These are phyloP conservation scores for Ganoderma boninense DNA, from an alignment of 1,284 basidiomycete species.

Conservation along the genomic window DNA sequence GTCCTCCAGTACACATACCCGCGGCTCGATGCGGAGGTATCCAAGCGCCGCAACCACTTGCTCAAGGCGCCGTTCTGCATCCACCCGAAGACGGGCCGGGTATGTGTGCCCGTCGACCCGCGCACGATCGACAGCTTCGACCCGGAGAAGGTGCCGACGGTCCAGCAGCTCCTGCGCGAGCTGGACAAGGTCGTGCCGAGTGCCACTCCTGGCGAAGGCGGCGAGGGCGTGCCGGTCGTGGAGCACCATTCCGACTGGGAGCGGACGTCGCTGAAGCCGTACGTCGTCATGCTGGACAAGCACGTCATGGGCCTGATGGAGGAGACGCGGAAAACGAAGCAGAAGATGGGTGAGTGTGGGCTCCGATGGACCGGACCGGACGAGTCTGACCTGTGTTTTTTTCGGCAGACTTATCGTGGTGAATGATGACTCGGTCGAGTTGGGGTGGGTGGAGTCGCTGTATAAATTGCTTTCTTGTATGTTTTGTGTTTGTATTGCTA, in stretches of 20 bases:
- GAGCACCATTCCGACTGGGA: slow-evolving; percentile 62
- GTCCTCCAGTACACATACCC: slow-evolving; percentile 93
- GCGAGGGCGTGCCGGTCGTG: slow-evolving; percentile 25
- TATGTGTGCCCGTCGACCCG: slow-evolving; percentile 95
- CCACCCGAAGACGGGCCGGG: slow-evolving; percentile 94
- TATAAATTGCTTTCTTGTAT: background rate
- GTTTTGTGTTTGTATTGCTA: slow-evolving; percentile 11
- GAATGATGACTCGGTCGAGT: background rate
- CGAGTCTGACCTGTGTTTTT: background rate
- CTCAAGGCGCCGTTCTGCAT: slow-evolving; percentile 98
- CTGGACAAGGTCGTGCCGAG: slow-evolving; percentile 58
- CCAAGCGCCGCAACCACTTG: slow-evolving; percentile 97
- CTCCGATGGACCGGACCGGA: background rate
- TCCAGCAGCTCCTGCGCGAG: slow-evolving; percentile 84
- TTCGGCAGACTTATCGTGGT: slow-evolving; percentile 25
- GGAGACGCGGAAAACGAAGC: slow-evolving; percentile 61
- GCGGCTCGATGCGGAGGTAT: slow-evolving; percentile 90
- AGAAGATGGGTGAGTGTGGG: slow-evolving; percentile 49
- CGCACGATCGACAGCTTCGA: slow-evolving; percentile 84
- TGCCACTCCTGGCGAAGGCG: slow-evolving; percentile 13
- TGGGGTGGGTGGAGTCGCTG: background rate
- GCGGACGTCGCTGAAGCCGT: slow-evolving; percentile 83
- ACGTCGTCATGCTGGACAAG: slow-evolving; percentile 89
- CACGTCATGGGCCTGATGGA: slow-evolving; percentile 72
- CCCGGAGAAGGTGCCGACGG: slow-evolving; percentile 87